Percentiles rank a stretch among this genome's conserved stretches.
Conservation (phyloP, 768 basidiomycete genomes). For the Guyanaporus albipodus region DNA sequence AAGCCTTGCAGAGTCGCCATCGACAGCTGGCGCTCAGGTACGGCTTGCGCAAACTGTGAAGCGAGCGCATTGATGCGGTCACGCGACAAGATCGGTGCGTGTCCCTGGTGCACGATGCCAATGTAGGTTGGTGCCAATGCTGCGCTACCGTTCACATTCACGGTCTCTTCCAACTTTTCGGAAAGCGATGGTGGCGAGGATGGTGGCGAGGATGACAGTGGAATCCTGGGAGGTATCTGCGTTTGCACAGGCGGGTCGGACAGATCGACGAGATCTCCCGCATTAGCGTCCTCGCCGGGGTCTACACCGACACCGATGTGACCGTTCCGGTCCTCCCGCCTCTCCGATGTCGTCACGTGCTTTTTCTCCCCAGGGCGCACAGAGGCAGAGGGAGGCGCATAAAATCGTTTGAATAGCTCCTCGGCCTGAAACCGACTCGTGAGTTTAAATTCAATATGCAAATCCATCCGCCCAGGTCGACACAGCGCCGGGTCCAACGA, state of each 20-base stretch:
- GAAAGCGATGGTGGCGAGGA: neutral
- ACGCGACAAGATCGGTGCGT: conserved; percentile 39
- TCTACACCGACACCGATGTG: neutral
- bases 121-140: conserved; percentile 1
- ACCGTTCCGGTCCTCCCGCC: conserved; percentile 2
- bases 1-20: conserved; percentile 52
- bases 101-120: conserved; percentile 29
- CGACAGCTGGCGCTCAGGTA: conserved; percentile 45
- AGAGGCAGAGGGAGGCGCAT: conserved; percentile 37
- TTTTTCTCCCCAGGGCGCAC: neutral
- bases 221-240: neutral
- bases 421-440: conserved; percentile 65
- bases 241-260: neutral
- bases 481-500: conserved; percentile 70
- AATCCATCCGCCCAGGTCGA: conserved; percentile 77
- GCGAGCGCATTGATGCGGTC: conserved; percentile 46
- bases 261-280: conserved; percentile 21
- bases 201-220: neutral
- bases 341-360: neutral
- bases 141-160: neutral
- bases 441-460: conserved; percentile 74
- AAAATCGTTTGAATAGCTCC: conserved; percentile 68
- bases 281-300: no score
- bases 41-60: conserved; percentile 46
- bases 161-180: conserved; percentile 14